phyloP scores from a whole-genome alignment of 306 rosid species.

The Corylus americana region DNA sequence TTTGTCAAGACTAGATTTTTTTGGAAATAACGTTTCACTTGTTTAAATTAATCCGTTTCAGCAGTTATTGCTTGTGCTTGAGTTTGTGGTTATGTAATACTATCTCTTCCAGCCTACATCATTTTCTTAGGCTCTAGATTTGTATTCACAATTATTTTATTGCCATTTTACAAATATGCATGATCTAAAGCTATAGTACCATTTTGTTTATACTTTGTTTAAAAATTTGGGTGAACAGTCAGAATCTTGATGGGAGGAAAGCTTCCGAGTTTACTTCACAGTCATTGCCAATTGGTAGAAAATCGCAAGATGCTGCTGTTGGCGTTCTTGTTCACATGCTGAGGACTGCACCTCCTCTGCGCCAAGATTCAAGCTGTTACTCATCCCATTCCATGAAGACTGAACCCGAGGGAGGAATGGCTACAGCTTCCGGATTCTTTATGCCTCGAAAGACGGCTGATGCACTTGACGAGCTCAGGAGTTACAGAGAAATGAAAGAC shows the following conservation, averaged over 20 bases:
- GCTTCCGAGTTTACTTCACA: slow-evolving; percentile 40
- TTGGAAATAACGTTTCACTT: neutral
- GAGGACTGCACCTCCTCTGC: slow-evolving; percentile 84
- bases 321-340: slow-evolving; percentile 86
- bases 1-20: neutral
- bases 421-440: slow-evolving; percentile 66
- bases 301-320: slow-evolving; percentile 89
- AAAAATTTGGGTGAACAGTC: slow-evolving; percentile 44
- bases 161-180: slow-evolving; percentile 2
- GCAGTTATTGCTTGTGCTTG: neutral
- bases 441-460: slow-evolving; percentile 51
- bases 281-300: slow-evolving; percentile 43
- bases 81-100: neutral
- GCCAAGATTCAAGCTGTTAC: slow-evolving; percentile 66
- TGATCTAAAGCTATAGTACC: slow-evolving; percentile 24
- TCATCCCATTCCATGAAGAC: slow-evolving; percentile 57
- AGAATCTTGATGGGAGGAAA: slow-evolving; percentile 40
- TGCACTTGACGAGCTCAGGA: slow-evolving; percentile 59
- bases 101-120: slow-evolving; percentile 2
- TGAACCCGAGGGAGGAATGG: slow-evolving; percentile 54
- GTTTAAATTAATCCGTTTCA: neutral
- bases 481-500: slow-evolving; percentile 56
- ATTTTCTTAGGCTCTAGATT: slow-evolving; percentile 11
- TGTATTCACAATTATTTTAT: neutral
- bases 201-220: slow-evolving; percentile 9